Conservation (phyloP, 148 eudicot genomes). For the Diospyros kaki region DNA sequence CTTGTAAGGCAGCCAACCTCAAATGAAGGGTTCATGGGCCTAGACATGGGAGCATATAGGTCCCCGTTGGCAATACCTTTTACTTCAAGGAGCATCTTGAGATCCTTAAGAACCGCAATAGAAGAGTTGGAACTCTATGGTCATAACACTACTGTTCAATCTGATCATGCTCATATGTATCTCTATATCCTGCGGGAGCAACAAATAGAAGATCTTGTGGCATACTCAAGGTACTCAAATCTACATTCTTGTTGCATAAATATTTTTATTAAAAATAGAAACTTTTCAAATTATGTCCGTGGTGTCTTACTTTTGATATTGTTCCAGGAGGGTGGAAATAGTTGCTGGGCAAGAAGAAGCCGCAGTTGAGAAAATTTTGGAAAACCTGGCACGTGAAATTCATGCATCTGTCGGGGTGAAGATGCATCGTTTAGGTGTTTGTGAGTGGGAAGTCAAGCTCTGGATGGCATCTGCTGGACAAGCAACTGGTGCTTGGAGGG, state of each 20-base stretch:
- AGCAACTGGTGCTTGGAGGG: conserved; percentile 95
- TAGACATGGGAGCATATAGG: conserved; percentile 42
- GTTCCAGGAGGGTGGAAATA: conserved; percentile 57
- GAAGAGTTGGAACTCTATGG: conserved; percentile 96
- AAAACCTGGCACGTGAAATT: conserved; percentile 72
- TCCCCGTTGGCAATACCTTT: conserved; percentile 52
- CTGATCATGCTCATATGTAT: conserved; percentile 98
- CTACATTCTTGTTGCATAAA: not conserved
- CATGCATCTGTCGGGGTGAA: conserved; percentile 72
- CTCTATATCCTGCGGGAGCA: conserved; percentile 83
- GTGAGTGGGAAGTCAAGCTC: conserved; percentile 98
- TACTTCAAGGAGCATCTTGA: conserved; percentile 88
- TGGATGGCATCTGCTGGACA: conserved; percentile 74
- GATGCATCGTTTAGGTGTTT: conserved; percentile 88
- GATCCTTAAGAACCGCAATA: conserved; percentile 87
- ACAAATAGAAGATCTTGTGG: conserved; percentile 79
- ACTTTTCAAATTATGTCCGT: not conserved
- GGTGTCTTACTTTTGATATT: conserved; percentile 16
- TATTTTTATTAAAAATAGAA: not conserved
- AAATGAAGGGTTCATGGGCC: conserved; percentile 64
- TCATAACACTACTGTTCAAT: conserved; percentile 70
- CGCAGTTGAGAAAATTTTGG: conserved; percentile 55
- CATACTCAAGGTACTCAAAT: conserved; percentile 59
- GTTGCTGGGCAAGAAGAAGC: conserved; percentile 59
- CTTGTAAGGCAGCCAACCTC: conserved; percentile 86